These are phyloP conservation scores for Crithidia sp. DNA, from an alignment of 208 protist genomes.

Conservation along the genomic window DNA sequence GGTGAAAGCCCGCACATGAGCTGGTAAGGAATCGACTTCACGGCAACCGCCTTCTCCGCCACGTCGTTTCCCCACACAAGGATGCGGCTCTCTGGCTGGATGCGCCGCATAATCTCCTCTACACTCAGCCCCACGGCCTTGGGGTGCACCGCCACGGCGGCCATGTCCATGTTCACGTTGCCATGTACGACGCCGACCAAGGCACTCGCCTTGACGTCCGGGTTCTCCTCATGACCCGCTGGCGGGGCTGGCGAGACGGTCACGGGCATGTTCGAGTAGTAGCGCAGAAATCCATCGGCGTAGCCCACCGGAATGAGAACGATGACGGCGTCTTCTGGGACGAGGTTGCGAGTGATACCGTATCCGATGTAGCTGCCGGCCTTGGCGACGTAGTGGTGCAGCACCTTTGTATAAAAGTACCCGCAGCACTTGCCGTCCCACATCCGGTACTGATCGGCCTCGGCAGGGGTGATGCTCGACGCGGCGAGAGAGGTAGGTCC, in stretches of 20 bases:
- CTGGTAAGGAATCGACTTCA: slow-evolving; percentile 56
- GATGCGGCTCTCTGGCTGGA: slow-evolving; percentile 40
- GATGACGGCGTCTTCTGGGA: slow-evolving; percentile 43
- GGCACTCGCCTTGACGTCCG: slow-evolving; percentile 6
- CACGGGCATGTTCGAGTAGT: slow-evolving; percentile 47
- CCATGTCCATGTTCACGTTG: slow-evolving; percentile 64
- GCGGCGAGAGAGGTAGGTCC: slow-evolving; percentile 43
- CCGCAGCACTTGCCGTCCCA: slow-evolving; percentile 48
- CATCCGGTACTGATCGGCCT: slow-evolving; percentile 33
- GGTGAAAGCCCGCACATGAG: slow-evolving; percentile 52
- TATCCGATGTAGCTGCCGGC: slow-evolving; percentile 56
- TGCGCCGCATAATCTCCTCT: slow-evolving; percentile 38
- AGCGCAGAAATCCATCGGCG: slow-evolving; percentile 62
- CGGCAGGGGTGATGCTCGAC: slow-evolving; percentile 28
- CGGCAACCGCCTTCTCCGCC: slow-evolving; percentile 38
- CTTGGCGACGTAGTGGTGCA: slow-evolving; percentile 46
- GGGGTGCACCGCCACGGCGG: slow-evolving; percentile 43
- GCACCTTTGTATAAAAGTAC: slow-evolving; percentile 55
- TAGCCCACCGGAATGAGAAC: slow-evolving; percentile 56
- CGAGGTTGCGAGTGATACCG: slow-evolving; percentile 44
- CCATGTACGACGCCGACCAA: slow-evolving; percentile 49
- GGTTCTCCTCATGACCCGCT: slow-evolving; percentile 21
- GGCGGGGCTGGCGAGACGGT: slow-evolving; percentile 39
- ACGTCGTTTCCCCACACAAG: slow-evolving; percentile 54
- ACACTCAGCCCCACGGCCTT: slow-evolving; percentile 29